Base-by-base conservation (phyloP, 1,139 yeast genomes). In the Taphrina wiesneri region DNA sequence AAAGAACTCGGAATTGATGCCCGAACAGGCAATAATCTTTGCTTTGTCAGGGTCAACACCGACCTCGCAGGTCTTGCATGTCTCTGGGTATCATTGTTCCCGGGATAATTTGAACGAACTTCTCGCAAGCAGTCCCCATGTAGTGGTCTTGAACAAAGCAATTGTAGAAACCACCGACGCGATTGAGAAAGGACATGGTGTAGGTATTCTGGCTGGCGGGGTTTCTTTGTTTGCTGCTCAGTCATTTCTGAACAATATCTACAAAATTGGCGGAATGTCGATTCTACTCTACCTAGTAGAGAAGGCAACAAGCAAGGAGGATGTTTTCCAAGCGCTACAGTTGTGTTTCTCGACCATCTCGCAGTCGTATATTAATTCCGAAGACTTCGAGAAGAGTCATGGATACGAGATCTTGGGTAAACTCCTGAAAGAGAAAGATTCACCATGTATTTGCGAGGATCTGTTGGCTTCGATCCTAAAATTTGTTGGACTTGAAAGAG, bases 401-500 rank as follows among this genome's bases (percentile, higher is more conserved):
- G 84, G 84, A 1, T 82, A 80, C 67, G 79, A 79, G 23, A 74
- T 81, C 3, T 69, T 82, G 0, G 78, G 81, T 0, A 77, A 80
- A 5, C 68, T 82, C 54, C 78, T 80, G 68, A 77, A 77, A 66
- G 78, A 75, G 56, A 57, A 63, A 9, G 45, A 39, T 19, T 53
- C 67, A 2, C 65, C 71, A 1, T 65, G 78, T 13, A 70, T 81
- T 2, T 68, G 70, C 4, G 64, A 74, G 32, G 74, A 77, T 7
- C 75, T 82, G 2, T 70, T 83, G 13, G 81, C 81, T 62, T 60
- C 76, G 0, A 73, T 83, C 28, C 72, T 83, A 17, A 74, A 72
- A 15, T 81, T 77, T 70, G 77, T 81, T 56, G 87, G 87, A 0
- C 82, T 81, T 72, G 30, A 36, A 13, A 77, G 78, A 15, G 82